phyloP scores from a whole-genome alignment of 2,329 filamentous ascomycete genomes.

The Hypomyces rosellus region DNA sequence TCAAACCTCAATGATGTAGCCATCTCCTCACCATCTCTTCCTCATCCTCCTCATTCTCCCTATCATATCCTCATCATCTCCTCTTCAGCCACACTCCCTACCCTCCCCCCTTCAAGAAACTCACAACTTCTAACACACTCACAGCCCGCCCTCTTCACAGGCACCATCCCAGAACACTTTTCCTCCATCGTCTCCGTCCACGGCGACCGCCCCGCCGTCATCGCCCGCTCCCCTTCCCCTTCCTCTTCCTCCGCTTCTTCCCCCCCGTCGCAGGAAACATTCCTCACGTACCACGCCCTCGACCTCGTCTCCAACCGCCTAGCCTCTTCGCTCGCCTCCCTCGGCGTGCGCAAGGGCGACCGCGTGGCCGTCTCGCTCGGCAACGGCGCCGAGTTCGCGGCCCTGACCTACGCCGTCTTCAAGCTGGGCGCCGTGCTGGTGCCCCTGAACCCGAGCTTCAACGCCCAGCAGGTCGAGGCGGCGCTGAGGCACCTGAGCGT shows the following conservation, averaged over 20 bases:
- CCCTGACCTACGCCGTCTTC: conserved; percentile 81
- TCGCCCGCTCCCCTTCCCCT: conserved; percentile 39
- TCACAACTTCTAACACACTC: background rate
- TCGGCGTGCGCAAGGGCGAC: conserved; percentile 75
- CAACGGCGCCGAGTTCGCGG: conserved; percentile 77
- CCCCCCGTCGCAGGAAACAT: conserved; percentile 52
- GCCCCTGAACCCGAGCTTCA: conserved; percentile 90
- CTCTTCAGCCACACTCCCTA: background rate
- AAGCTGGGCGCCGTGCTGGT: conserved; percentile 92
- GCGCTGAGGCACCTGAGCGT: conserved; percentile 71
- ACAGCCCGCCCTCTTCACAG: conserved; percentile 58
- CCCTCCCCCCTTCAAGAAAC: background rate
- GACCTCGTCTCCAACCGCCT: conserved; percentile 71
- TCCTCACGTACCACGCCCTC: conserved; percentile 67
- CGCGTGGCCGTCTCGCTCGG: conserved; percentile 81
- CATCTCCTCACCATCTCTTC: background rate
- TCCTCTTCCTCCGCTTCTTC: background rate
- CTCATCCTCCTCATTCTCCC: background rate
- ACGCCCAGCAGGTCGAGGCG: conserved; percentile 66
- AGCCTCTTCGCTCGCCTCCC: conserved; percentile 60
- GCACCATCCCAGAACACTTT: conserved; percentile 70
- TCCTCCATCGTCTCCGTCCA: conserved; percentile 54
- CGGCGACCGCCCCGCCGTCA: conserved; percentile 58
- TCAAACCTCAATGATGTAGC: too few relatives aligned
- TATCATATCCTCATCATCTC: background rate